Evolutionary conservation across 257 asterid species (phyloP), one percentile per base, ranked within the genome.

Genomic region (Gardenia jasminoides): DNA sequence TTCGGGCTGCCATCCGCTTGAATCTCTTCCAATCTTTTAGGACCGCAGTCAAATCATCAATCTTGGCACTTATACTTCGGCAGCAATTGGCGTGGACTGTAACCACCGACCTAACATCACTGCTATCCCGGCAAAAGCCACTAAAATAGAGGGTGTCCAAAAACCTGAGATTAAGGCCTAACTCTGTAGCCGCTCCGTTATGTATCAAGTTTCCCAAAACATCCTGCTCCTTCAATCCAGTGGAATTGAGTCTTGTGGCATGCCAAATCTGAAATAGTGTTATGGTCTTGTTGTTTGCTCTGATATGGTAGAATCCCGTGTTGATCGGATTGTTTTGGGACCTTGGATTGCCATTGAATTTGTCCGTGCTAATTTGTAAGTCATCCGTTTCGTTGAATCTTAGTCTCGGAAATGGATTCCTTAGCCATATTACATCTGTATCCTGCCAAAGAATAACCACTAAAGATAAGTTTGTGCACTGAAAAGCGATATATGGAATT

Each of bases 81-180:
- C 97, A 93, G 59, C 97, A 90, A 69, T 91, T 93, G 28, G 97
- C 94, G 20, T 91, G 97, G 28, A 93, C 88, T 1, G 95, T 91
- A 7, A 76, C 76, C 22, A 90, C 95, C 2, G 2, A 39, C 9
- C 72, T 33, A 2, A 84, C 81, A 33, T 88, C 83, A 15, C 50
- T 39, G 26, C 88, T 90, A 24, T 88, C 75, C 0, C 61, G 77
- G 79, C 97, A 93, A 26, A 93, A 93, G 3, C 95, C 97, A 58
- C 92, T 85, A 19, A 93, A 91, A 62, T 87, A 82, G 1, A 79
- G 43, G 0, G 91, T 91, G 70, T 90, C 87, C 30, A 91, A 82
- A 68, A 86, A 90, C 67, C 43, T 80, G 2, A 83, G 62, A 3
- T 30, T 79, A 0, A 90, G 26, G 15, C 82, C 85, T 17, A 91